phyloP scores from a whole-genome alignment of 2,329 filamentous ascomycete species.

The Ophiocordyceps camponoti-rufipedis region DNA sequence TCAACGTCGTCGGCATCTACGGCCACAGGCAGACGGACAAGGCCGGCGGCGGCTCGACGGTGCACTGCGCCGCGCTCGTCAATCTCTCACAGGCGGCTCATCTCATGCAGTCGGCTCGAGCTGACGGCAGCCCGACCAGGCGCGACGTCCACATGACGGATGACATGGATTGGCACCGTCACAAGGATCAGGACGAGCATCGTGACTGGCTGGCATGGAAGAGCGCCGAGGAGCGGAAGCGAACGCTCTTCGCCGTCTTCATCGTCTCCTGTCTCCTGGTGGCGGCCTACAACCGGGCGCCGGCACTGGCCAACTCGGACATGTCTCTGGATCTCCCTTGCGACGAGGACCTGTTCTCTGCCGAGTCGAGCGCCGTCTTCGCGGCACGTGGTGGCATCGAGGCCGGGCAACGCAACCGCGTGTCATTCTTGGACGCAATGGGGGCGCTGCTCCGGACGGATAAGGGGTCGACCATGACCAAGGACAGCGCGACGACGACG shows the following conservation, averaged over 20 bases:
- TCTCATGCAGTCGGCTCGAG: slow-evolving; percentile 31
- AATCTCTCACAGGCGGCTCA: slow-evolving; percentile 83
- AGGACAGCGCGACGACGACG: slow-evolving; percentile 17
- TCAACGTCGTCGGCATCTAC: slow-evolving; percentile 91
- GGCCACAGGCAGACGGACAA: slow-evolving; percentile 85
- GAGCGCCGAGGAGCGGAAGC: slow-evolving; percentile 71
- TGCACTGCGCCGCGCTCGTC: slow-evolving; percentile 77
- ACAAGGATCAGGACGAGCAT: slow-evolving; percentile 32
- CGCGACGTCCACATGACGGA: slow-evolving; percentile 41
- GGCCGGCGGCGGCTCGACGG: slow-evolving; percentile 79
- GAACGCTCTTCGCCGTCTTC: slow-evolving; percentile 82
- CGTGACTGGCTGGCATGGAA: slow-evolving; percentile 72
- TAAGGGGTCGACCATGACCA: slow-evolving; percentile 39
- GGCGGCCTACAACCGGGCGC: slow-evolving; percentile 82
- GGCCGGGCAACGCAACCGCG: slow-evolving; percentile 48
- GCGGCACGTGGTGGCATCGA: slow-evolving; percentile 55
- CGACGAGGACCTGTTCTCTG: slow-evolving; percentile 79
- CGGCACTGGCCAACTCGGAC: slow-evolving; percentile 84
- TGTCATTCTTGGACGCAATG: slow-evolving; percentile 69
- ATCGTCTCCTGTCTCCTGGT: slow-evolving; percentile 80
- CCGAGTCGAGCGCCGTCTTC: slow-evolving; percentile 70
- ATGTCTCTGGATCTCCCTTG: slow-evolving; percentile 79
- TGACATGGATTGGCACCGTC: slow-evolving; percentile 26
- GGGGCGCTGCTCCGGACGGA: slow-evolving; percentile 66
- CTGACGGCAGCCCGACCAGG: slow-evolving; percentile 22